Percentiles rank a stretch among this genome's conserved stretches.
Evolutionary conservation across 345 rosid genomes (phyloP).

Genomic region (Gossypium raimondii): DNA sequence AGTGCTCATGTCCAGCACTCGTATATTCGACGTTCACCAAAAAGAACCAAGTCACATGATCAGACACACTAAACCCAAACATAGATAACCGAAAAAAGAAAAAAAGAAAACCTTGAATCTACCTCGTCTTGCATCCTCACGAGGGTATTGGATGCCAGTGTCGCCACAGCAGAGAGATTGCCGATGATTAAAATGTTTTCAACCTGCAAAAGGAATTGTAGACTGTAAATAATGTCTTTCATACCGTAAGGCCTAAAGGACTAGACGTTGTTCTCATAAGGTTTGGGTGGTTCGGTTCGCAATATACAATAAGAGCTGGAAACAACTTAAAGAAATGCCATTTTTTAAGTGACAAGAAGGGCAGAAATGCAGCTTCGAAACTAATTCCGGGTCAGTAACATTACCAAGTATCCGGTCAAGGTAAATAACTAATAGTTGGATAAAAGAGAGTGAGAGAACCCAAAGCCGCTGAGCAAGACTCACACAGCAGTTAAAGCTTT

Average conservation of each 20-base stretch:
- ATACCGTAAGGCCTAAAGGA: too few relatives aligned
- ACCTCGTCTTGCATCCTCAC: constrained; percentile 72
- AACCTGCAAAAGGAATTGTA: constrained; percentile 48
- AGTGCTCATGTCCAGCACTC: not conserved
- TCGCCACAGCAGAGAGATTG: constrained; percentile 85
- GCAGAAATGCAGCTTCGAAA: not conserved
- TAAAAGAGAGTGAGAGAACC: not conserved
- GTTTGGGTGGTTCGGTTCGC: too few relatives aligned
- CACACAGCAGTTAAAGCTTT: not conserved
- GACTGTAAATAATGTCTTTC: too few relatives aligned
- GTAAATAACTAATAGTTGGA: not conserved
- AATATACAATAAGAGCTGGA: too few relatives aligned
- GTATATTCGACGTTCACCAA: not conserved
- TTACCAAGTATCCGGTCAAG: not conserved
- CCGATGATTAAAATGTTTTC: constrained; percentile 83
- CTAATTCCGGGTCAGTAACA: not conserved
- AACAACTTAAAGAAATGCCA: too few relatives aligned
- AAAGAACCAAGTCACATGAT: not conserved
- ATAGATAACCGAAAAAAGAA: not conserved
- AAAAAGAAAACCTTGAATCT: constrained; percentile 48
- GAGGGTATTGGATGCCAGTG: constrained; percentile 78
- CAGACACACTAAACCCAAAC: not conserved
- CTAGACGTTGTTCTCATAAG: too few relatives aligned
- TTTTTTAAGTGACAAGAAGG: too few relatives aligned
- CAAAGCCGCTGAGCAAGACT: not conserved